Evolutionary conservation across 306 rosid genomes (phyloP), one percentile per base, ranked within the genome.

Genomic region (Purshia tridentata): DNA sequence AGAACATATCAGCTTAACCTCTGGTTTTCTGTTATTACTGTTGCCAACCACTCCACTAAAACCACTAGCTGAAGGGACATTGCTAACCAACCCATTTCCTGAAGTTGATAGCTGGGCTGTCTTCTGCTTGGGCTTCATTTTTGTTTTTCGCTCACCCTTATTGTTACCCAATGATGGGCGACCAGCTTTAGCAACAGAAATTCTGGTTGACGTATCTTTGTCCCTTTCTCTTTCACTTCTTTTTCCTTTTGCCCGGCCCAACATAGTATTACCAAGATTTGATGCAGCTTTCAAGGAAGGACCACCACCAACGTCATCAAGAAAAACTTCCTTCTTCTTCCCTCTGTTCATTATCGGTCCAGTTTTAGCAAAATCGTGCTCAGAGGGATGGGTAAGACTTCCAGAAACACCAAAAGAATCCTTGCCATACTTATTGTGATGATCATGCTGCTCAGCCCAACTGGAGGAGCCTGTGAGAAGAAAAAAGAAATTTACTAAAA

Each of bases 121-220:
- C 75, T 88, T 91, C 76, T 81, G 97, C 85, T 93, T 93, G 64
- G 89, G 90, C 83, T 88, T 88, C 65, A 93, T 80, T 81, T 86
- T 93, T 15, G 84, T 65, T 82, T 81, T 93, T 49, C 90, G 89
- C 72, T 87, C 92, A 74, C 86, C 85, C 87, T 84, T 89, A 2
- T 74, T 19, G 83, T 80, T 75, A 57, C 80, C 81, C 72, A 64
- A 72, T 73, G 91, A 77, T 69, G 82, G 73, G 67, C 89, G 84
- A 35, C 88, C 76, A 10, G 84, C 65, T 84, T 87, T 92, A 58
- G 85, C 41, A 46, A 59, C 84, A 69, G 83, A 74, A 64, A 70
- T 81, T 81, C 85, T 86, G 67, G 81, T 77, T 19, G 78, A 72
- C 48, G 73, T 57, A 73, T 81, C 97, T 78, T 78, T 88, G 63